Percentiles rank a stretch among this genome's conserved stretches.
These are phyloP conservation scores for Talaromyces sp. DNA, from an alignment of 2,329 filamentous ascomycete genomes.

Conservation along the genomic window DNA sequence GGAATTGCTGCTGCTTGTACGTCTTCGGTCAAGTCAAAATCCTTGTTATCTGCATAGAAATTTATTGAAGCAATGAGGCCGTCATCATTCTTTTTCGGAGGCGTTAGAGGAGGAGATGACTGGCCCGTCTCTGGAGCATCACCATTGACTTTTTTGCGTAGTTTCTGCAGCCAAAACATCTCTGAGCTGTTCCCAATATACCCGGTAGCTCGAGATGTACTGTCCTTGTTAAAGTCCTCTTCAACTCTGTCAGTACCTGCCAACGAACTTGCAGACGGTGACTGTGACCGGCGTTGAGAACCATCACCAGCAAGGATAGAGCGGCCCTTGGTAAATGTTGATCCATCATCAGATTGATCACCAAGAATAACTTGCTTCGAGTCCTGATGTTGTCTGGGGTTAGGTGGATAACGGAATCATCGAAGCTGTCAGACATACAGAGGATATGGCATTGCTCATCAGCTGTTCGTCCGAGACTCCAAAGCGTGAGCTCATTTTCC, in stretches of 20 bases:
- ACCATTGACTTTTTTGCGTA: conserved; percentile 33
- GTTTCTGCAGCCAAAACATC: conserved; percentile 43
- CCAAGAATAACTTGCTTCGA: conserved; percentile 6
- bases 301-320: conserved; percentile 22
- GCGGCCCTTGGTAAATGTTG: conserved; percentile 21
- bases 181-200: conserved; percentile 47
- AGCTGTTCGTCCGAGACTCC: conserved; percentile 37
- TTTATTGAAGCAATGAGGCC: conserved; percentile 31
- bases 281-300: conserved; percentile 24
- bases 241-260: conserved; percentile 41
- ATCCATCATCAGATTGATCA: conserved; percentile 23
- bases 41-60: conserved; percentile 42
- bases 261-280: conserved; percentile 32
- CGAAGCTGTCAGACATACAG: conserved; percentile 25
- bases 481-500: conserved; percentile 35
- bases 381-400: conserved; percentile 18
- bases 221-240: conserved; percentile 43
- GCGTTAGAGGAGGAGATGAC: conserved; percentile 29
- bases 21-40: conserved; percentile 34
- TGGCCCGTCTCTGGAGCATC: conserved; percentile 27
- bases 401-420: background rate
- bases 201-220: conserved; percentile 38
- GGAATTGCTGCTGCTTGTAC: conserved; percentile 39
- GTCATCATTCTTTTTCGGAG: conserved; percentile 24
- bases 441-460: conserved; percentile 32